phyloP scores from a whole-genome alignment of 257 asterid species.

The Ophiorrhiza pumila region DNA sequence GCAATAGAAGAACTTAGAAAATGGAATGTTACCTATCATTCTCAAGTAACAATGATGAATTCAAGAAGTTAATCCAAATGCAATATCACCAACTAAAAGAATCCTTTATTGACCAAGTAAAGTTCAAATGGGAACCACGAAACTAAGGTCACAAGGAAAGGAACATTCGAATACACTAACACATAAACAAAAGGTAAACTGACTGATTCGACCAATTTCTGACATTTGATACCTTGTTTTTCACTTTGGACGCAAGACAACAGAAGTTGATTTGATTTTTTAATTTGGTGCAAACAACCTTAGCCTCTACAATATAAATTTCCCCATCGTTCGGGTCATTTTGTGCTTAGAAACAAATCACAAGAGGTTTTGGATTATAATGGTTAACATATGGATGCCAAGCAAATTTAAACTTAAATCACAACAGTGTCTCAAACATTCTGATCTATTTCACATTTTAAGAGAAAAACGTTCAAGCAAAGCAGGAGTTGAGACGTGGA shows the following conservation, averaged over 20 bases:
- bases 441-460: background rate
- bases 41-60: background rate
- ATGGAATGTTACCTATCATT: background rate
- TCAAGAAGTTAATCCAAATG: background rate
- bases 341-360: background rate
- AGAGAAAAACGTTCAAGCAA: background rate
- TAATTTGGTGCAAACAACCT: background rate
- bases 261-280: background rate
- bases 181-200: background rate
- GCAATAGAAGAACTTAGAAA: conserved; percentile 1
- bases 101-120: background rate
- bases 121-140: background rate
- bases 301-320: background rate
- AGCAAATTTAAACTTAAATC: background rate
- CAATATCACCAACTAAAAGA: background rate
- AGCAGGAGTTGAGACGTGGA: background rate
- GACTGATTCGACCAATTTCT: background rate
- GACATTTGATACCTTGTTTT: background rate
- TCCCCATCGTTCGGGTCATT: background rate
- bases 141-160: background rate
- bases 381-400: background rate
- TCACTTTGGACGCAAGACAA: background rate
- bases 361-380: background rate
- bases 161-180: background rate
- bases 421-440: background rate